phyloP scores from a whole-genome alignment of 768 basidiomycete genomes.

The Amanita phalloides region DNA sequence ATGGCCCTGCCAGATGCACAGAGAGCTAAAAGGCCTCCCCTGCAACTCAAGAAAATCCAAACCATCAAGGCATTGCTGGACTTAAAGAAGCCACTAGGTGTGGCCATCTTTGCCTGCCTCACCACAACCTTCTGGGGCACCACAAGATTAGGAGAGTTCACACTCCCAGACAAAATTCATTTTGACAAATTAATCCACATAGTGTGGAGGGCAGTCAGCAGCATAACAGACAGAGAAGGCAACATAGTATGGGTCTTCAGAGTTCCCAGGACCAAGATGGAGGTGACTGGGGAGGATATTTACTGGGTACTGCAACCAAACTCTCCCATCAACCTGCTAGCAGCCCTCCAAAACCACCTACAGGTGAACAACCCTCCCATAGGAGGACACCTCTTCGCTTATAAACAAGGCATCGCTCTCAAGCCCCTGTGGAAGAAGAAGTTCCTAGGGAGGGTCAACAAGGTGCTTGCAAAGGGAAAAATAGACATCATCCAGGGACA shows the following conservation, averaged over 20 bases:
- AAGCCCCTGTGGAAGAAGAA: constrained; percentile 17
- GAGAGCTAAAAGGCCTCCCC: constrained; percentile 18
- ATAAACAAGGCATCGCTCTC: constrained; percentile 4
- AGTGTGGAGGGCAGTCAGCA: constrained; percentile 13
- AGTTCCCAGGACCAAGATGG: constrained; percentile 19
- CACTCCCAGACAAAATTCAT: constrained; percentile 15
- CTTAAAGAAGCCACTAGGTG: constrained; percentile 17
- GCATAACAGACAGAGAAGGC: constrained; percentile 15
- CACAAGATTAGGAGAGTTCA: constrained; percentile 26
- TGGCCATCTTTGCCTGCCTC: constrained; percentile 25
- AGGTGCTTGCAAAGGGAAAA: constrained; percentile 6
- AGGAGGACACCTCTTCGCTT: constrained; percentile 19
- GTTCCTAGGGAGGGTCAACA: constrained; percentile 13
- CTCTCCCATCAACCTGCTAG: constrained; percentile 12
- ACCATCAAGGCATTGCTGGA: constrained; percentile 14
- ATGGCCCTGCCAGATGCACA: constrained; percentile 20
- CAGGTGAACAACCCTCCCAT: constrained; percentile 17
- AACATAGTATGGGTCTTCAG: constrained; percentile 15
- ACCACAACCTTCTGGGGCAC: constrained; percentile 26
- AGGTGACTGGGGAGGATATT: constrained; percentile 18
- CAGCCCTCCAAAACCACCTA: constrained; percentile 16
- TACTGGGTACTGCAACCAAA: constrained; percentile 19
- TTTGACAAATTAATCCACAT: constrained; percentile 22
- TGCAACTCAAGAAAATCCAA: constrained; percentile 10
- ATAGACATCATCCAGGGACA: constrained; percentile 16